Evolutionary conservation across 495 filamentous ascomycete genomes (phyloP), one percentile per base, ranked within the genome.

Genomic region (Xylaria castorea): DNA sequence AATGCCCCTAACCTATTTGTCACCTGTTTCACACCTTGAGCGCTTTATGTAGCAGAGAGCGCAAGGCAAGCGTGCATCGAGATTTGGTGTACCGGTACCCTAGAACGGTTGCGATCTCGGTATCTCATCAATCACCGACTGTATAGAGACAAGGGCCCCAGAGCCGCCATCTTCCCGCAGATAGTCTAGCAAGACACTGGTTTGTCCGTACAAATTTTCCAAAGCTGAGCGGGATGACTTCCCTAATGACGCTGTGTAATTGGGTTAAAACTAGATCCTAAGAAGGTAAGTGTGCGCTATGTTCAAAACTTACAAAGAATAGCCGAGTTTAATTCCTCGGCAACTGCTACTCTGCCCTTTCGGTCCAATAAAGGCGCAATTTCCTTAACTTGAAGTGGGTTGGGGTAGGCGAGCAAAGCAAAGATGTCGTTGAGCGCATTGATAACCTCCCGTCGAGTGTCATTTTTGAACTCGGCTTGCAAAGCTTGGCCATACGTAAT

Each of bases 321-420:
- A 48, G 94, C 96, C 72, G 93, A 92, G 80, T 98, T 98, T 73
- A 99, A 82, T 82, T 97, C 95, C 83, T 99, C 96, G 25, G 94
- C 94, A 61, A 98, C 93, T 61, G 89, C 87, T 42, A 92, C 89
- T 67, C 96, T 85, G 3, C 93, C 93, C 16, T 86, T 87, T 18
- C 87, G 87, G 76, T 97, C 93, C 68, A 98, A 82, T 75, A 97
- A 83, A 78, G 91, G 91, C n/a, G 91, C 89, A 70, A 97, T 86
- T 62, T 92, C 89, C 77, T 91, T 91, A 34, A 91, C 89, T 75
- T 90, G 88, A 38, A 90, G 86, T 18, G 95, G 93, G 78, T 98
- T 92, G 20, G 87, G 81, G 75, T 98, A 98, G 3, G 95, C 94
- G 71, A 98, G 89, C 66, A 99, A 85, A 20, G 94, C 92, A 80